phyloP scores from a whole-genome alignment of 2,329 filamentous ascomycete genomes.

The Diaporthe sp. region DNA sequence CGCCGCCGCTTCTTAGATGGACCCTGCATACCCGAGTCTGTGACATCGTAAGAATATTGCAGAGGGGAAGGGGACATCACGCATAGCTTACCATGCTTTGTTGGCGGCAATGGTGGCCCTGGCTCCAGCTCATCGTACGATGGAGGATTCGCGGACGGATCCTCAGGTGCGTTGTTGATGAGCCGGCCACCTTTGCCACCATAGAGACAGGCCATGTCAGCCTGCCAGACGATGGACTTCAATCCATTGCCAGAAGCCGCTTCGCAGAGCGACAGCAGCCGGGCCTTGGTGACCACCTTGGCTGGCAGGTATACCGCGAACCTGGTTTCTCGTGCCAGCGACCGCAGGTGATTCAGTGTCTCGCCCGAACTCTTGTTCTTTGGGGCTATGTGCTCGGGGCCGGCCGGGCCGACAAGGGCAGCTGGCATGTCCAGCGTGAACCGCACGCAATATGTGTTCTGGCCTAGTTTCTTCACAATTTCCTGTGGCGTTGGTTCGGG shows the following conservation, averaged over 20 bases:
- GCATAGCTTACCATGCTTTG: background rate
- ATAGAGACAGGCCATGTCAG: slow-evolving; percentile 34
- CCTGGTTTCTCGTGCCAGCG: background rate
- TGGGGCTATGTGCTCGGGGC: slow-evolving; percentile 1
- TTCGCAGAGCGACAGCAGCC: slow-evolving; percentile 14
- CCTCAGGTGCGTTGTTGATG: background rate
- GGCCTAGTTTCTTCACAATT: slow-evolving; percentile 20
- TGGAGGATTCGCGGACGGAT: background rate
- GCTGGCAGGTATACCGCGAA: slow-evolving; percentile 16
- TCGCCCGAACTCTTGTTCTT: slow-evolving; percentile 33
- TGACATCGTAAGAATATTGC: background rate
- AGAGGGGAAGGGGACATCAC: background rate
- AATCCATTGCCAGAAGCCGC: slow-evolving; percentile 6
- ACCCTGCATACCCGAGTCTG: background rate
- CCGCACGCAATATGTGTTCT: slow-evolving; percentile 20
- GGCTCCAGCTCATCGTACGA: slow-evolving; percentile 35
- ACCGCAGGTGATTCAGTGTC: slow-evolving; percentile 5
- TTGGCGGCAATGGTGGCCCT: slow-evolving; percentile 22
- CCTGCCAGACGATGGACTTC: slow-evolving; percentile 31
- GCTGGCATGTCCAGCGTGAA: slow-evolving; percentile 18
- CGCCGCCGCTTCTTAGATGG: slow-evolving; percentile 34
- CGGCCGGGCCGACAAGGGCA: slow-evolving; percentile 24
- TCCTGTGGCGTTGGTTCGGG: background rate
- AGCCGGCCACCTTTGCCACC: slow-evolving; percentile 34
- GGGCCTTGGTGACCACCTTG: slow-evolving; percentile 12